These are phyloP conservation scores for Xeromyces bisporus DNA, from an alignment of 495 filamentous ascomycete species.

Conservation along the genomic window DNA sequence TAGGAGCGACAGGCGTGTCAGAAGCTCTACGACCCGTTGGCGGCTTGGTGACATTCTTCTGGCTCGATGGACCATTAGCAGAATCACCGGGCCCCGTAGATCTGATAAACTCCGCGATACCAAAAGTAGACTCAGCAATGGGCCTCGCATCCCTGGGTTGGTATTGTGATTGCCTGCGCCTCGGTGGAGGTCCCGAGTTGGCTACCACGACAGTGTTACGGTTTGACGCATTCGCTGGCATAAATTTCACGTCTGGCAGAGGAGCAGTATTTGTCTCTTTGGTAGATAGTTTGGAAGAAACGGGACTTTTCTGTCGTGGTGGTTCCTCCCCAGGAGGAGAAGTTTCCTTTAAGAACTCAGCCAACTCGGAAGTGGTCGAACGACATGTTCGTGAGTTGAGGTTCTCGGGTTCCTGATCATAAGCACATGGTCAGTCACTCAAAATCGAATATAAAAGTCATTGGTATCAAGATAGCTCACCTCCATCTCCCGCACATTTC, in stretches of 20 bases:
- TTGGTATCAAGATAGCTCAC: too few species aligned
- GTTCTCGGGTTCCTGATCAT: slow-evolving; percentile 19
- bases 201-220: slow-evolving; percentile 7
- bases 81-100: slow-evolving; percentile 49
- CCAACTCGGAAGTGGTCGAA: slow-evolving; percentile 20
- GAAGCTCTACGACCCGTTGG: slow-evolving; percentile 6
- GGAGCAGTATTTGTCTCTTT: not conserved
- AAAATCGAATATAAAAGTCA: too few species aligned
- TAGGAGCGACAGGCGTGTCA: slow-evolving; percentile 8
- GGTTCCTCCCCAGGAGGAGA: slow-evolving; percentile 14
- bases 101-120: slow-evolving; percentile 76
- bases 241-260: not conserved
- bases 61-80: slow-evolving; percentile 2
- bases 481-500: slow-evolving; percentile 73
- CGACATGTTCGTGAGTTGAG: slow-evolving; percentile 18
- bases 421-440: slow-evolving; percentile 8
- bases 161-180: slow-evolving; percentile 12
- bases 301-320: slow-evolving; percentile 9
- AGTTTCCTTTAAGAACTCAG: slow-evolving; percentile 21
- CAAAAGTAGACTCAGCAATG: slow-evolving; percentile 44
- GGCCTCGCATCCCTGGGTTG: slow-evolving; percentile 54
- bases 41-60: slow-evolving; percentile 1
- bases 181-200: slow-evolving; percentile 12
- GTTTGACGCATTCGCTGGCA: slow-evolving; percentile 9
- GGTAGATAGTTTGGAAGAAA: slow-evolving; percentile 11